Base-by-base conservation (phyloP, 108 stramenopile species). In the Nitzschia putrida region DNA sequence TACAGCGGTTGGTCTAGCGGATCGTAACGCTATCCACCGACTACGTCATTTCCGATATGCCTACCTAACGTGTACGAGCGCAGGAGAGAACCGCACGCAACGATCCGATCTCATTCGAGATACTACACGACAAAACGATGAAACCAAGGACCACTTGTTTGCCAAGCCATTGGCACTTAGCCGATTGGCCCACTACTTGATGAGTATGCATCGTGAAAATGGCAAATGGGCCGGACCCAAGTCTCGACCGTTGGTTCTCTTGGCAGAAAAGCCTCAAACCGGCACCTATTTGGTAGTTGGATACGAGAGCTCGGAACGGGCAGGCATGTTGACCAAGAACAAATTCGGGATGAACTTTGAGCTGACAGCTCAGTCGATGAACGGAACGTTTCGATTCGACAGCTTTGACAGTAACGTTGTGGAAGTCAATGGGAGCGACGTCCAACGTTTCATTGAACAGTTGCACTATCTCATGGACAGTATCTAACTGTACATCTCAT, bases 321-420 rank as follows among this genome's bases (percentile, higher is more conserved):
- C 78, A 16, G 93, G 94, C 14, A 80, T 73, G 44, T 85, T 92
- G n/a, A 71, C 85, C 5, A 73, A 74, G 56, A 95, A 96, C 68
- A 80, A 75, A 37, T 95, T 96, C 55, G 95, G 93, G 9, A 77
- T 93, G 57, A 71, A 85, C 69, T 97, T 97, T 74, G 83, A 87
- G 53, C 68, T 92, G 54, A 90, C 93, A n/a, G 95, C 95, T 39
- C 79, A 87, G 49, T 82, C 88, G 34, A 90, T 94, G 81, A 84
- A 85, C 53, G 84, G 80, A 14, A 81, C 75, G 41, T 88, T 90
- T 74, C 51, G 66, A 63, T 92, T 94, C 51, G 95, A 97, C 68
- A 88, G 93, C 38, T 95, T 96, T 69, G 97, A 97, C 73, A 83
- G 84, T 41, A 88, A 91, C 67, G 93, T 96, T 13, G 86, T 96